A percentile compares a stretch with the other conserved stretches of the same genome.
Conservation (phyloP, 768 basidiomycete species). For the Boletus insuetus region DNA sequence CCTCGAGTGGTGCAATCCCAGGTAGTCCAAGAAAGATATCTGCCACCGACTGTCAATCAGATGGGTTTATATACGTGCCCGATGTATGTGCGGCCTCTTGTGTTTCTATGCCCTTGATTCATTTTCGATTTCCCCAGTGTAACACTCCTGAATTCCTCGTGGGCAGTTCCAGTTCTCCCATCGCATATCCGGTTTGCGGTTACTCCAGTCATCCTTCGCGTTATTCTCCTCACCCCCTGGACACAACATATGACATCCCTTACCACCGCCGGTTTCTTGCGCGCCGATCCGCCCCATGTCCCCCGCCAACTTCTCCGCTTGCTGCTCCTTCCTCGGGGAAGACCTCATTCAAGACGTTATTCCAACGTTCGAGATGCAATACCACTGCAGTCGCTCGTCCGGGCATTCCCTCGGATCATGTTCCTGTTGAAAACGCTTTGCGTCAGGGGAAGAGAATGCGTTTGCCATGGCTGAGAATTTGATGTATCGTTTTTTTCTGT, state of each 20-base stretch:
- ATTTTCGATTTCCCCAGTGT: constrained; percentile 6
- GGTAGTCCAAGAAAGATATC: neutral
- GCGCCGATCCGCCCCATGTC: constrained; percentile 20
- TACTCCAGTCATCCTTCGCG: constrained; percentile 28
- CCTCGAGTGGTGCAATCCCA: neutral
- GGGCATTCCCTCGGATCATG: constrained; percentile 14
- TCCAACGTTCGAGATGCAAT: constrained; percentile 29
- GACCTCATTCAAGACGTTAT: constrained; percentile 24
- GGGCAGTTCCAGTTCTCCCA: constrained; percentile 30
- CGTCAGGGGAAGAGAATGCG: constrained; percentile 30
- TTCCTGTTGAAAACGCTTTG: constrained; percentile 19
- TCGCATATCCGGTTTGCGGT: constrained; percentile 30
- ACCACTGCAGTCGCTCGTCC: constrained; percentile 14
- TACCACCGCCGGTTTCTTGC: constrained; percentile 7
- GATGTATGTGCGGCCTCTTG: constrained; percentile 14
- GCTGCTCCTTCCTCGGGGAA: constrained; percentile 15
- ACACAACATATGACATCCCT: constrained; percentile 5
- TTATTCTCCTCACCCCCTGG: neutral
- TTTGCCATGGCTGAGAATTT: constrained; percentile 32
- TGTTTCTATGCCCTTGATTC: neutral
- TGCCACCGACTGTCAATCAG: neutral
- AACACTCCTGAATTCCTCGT: constrained; percentile 31
- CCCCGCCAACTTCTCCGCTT: constrained; percentile 9
- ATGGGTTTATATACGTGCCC: constrained; percentile 30
- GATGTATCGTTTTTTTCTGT: constrained; percentile 20